phyloP scores from a whole-genome alignment of 768 basidiomycete genomes.

The Trametes gibbosa region DNA sequence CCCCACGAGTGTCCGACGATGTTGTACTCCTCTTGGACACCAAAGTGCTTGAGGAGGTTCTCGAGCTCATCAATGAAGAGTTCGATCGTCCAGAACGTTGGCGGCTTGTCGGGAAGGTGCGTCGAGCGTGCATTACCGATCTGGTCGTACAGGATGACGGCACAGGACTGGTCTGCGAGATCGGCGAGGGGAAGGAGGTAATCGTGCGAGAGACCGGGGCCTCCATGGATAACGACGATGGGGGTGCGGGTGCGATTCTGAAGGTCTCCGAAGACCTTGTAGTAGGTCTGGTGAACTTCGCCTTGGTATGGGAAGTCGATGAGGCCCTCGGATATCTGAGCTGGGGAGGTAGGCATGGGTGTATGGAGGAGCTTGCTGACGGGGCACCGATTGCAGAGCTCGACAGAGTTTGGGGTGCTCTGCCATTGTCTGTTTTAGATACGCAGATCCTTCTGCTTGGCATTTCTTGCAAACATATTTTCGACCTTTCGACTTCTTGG shows the following conservation, averaged over 20 bases:
- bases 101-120: conserved; percentile 47
- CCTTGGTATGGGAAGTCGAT: too few species aligned
- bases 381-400: too few species aligned
- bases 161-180: conserved; percentile 36
- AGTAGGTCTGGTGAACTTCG: conserved; percentile 45
- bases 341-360: too few species aligned
- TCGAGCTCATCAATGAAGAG: too few species aligned
- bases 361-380: too few species aligned
- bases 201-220: conserved; percentile 46
- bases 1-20: conserved; percentile 44
- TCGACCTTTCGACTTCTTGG: too few species aligned
- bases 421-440: too few species aligned
- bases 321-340: too few species aligned
- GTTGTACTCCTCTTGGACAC: conserved; percentile 41
- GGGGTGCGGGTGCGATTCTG: conserved; percentile 34
- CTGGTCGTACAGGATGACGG: conserved; percentile 54
- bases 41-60: conserved; percentile 42
- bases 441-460: too few species aligned
- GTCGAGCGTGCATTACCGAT: conserved; percentile 54
- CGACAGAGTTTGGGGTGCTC: too few species aligned
- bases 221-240: conserved; percentile 52
- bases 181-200: conserved; percentile 41
- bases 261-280: conserved; percentile 41
- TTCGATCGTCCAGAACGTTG: conserved; percentile 51
- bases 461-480: too few species aligned